phyloP scores from a whole-genome alignment of 176 grass and related monocot genomes.

The Cenchrus fungigraminus region DNA sequence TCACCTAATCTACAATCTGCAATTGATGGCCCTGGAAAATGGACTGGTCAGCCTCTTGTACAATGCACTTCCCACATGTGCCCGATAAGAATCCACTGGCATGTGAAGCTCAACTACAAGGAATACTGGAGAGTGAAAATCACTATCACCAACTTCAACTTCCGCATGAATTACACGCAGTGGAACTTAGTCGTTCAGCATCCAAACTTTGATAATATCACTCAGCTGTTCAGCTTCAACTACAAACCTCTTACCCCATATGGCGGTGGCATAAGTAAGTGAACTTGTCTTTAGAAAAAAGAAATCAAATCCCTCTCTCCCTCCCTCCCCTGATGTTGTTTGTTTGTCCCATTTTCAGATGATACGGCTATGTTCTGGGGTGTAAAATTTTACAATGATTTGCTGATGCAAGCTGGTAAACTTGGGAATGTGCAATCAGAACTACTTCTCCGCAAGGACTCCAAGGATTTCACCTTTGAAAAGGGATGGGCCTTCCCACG shows the following conservation, averaged over 20 bases:
- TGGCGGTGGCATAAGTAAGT: conserved; percentile 83
- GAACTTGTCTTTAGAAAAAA: conserved; percentile 1
- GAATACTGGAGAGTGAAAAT: conserved; percentile 95
- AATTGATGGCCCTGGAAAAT: conserved; percentile 73
- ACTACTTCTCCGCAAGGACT: conserved; percentile 73
- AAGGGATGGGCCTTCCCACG: conserved; percentile 91
- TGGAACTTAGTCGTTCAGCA: conserved; percentile 88
- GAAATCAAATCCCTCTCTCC: not conserved
- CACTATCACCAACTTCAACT: conserved; percentile 91
- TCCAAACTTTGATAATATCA: conserved; percentile 90
- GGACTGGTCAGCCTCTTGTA: conserved; percentile 66
- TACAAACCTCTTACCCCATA: conserved; percentile 90
- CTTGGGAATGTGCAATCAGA: conserved; percentile 83
- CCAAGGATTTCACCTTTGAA: conserved; percentile 62
- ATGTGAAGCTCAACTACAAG: conserved; percentile 93
- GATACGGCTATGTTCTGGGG: conserved; percentile 96
- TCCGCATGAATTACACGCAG: conserved; percentile 90
- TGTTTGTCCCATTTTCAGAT: conserved; percentile 55
- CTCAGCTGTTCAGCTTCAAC: conserved; percentile 79
- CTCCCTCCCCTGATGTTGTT: conserved; percentile 10
- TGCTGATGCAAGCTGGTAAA: conserved; percentile 78
- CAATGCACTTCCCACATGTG: conserved; percentile 97
- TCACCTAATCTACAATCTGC: conserved; percentile 75
- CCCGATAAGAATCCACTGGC: conserved; percentile 90
- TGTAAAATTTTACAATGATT: conserved; percentile 91